A percentile compares a stretch with the other conserved stretches of the same genome.
Conservation (phyloP, 73 alveolate genomes). For the Tetrahymena thermophila region DNA sequence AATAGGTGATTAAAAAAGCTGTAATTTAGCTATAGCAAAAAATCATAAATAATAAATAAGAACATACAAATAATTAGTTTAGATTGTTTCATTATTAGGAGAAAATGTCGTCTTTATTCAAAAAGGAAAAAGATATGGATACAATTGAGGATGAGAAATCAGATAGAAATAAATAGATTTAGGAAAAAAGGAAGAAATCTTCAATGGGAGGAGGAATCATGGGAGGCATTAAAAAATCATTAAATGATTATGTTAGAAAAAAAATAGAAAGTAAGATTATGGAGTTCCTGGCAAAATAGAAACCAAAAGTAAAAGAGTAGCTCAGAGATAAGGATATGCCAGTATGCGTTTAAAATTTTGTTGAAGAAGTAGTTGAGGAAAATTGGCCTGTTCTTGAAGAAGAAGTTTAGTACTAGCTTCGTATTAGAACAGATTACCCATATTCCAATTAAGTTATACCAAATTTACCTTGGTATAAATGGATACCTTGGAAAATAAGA, state of each 20-base stretch:
- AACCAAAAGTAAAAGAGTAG: background rate
- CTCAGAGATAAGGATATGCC: background rate
- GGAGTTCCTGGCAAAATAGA: background rate
- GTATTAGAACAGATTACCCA: background rate
- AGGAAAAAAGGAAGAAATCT: background rate
- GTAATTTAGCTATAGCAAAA: background rate
- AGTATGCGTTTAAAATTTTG: background rate
- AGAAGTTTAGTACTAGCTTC: background rate
- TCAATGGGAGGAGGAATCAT: background rate
- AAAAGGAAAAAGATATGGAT: background rate
- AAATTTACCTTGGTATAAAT: background rate
- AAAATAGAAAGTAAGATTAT: background rate
- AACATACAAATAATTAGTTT: background rate
- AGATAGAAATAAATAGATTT: background rate
- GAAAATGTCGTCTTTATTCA: background rate
- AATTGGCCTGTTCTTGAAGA: background rate
- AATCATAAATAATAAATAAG: background rate
- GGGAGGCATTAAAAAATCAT: background rate
- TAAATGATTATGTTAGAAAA: background rate
- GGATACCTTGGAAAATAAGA: background rate
- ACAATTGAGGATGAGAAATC: background rate
- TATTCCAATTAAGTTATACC: background rate
- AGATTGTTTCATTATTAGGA: background rate
- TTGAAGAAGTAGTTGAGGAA: background rate
- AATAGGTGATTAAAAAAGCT: background rate